Percentiles rank a stretch among this genome's conserved stretches.
phyloP scores from a whole-genome alignment of 257 asterid genomes.

The Solanum pinnatisectum region DNA sequence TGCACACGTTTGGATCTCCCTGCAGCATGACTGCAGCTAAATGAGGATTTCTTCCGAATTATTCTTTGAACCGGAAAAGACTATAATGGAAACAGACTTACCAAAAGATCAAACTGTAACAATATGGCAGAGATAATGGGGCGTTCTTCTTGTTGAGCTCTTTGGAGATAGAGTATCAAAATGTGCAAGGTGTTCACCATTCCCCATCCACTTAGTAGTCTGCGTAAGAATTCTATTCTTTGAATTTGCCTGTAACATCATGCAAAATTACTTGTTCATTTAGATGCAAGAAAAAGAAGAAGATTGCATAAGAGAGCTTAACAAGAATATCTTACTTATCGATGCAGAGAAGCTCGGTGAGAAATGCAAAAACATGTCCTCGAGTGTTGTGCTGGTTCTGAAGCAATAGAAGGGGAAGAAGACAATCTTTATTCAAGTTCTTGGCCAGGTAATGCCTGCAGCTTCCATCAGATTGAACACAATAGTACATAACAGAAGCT shows the following conservation, averaged over 20 bases:
- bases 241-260: constrained; percentile 31
- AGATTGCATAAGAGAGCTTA: background rate
- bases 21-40: constrained; percentile 15
- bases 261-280: background rate
- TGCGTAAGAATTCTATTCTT: constrained; percentile 32
- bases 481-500: constrained; percentile 30
- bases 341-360: constrained; percentile 56
- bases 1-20: constrained; percentile 47
- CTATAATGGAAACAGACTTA: constrained; percentile 8
- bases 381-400: constrained; percentile 16
- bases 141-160: constrained; percentile 48
- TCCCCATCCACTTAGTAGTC: constrained; percentile 47
- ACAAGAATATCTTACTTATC: constrained; percentile 33
- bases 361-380: constrained; percentile 36
- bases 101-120: constrained; percentile 75
- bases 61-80: background rate
- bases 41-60: background rate
- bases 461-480: constrained; percentile 63
- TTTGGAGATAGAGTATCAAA: constrained; percentile 46
- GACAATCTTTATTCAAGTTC: constrained; percentile 34
- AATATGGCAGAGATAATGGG: constrained; percentile 50
- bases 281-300: background rate
- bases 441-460: constrained; percentile 57
- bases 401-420: constrained; percentile 31
- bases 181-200: constrained; percentile 50